Percentiles rank a stretch among this genome's conserved stretches.
These are phyloP conservation scores for Fraxinus paxiana DNA, from an alignment of 305 asterid genomes.

Conservation along the genomic window DNA sequence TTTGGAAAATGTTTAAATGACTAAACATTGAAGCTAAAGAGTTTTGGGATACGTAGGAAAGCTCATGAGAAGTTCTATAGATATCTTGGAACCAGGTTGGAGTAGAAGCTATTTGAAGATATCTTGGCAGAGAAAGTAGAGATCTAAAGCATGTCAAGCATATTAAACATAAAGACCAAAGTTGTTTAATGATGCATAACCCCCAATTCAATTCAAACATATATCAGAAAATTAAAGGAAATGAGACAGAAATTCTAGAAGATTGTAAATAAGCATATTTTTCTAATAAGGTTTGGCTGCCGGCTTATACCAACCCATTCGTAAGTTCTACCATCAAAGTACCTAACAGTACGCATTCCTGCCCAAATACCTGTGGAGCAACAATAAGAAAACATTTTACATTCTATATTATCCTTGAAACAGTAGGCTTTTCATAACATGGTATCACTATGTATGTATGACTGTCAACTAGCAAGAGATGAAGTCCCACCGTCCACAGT, in stretches of 20 bases:
- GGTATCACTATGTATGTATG: neutral
- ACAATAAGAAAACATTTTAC: conserved; percentile 1
- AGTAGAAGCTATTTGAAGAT: neutral
- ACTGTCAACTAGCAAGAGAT: neutral
- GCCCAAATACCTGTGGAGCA: conserved; percentile 81
- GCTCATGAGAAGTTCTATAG: neutral
- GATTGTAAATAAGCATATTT: conserved; percentile 42
- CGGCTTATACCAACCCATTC: conserved; percentile 97
- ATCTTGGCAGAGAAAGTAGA: neutral
- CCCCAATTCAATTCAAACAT: neutral
- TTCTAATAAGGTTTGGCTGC: conserved; percentile 90
- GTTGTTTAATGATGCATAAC: neutral
- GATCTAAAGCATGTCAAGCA: neutral
- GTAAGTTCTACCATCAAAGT: conserved; percentile 88
- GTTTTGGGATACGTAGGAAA: neutral
- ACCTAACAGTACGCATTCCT: conserved; percentile 86
- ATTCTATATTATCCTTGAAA: neutral
- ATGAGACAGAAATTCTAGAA: neutral
- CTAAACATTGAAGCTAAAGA: neutral
- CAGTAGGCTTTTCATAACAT: neutral
- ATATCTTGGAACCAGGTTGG: neutral
- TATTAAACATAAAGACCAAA: neutral
- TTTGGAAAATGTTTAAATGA: neutral
- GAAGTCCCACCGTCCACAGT: neutral
- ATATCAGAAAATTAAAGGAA: conserved; percentile 2